Evolutionary conservation across 352 stramenopile genomes (phyloP).

Genomic region (Phytopythium ostracodes): DNA sequence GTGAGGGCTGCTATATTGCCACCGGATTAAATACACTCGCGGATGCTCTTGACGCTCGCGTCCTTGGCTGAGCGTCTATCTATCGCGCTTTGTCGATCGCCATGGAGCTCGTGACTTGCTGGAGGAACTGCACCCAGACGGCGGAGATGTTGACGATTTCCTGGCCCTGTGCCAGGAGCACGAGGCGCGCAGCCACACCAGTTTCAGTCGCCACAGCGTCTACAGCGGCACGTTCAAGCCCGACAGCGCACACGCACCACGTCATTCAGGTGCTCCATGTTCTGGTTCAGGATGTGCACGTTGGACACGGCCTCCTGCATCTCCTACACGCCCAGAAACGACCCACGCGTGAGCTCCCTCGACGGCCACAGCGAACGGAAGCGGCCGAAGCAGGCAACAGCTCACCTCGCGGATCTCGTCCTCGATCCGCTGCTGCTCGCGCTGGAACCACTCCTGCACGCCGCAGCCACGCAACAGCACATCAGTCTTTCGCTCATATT

Average conservation of each 20-base stretch:
- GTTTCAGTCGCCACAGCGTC: background rate
- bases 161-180: conserved; percentile 36
- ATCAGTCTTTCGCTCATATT: background rate
- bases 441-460: conserved; percentile 58
- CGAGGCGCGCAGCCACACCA: background rate
- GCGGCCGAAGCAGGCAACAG: background rate
- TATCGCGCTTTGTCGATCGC: conserved; percentile 33
- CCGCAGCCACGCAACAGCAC: background rate
- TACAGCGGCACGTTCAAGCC: background rate
- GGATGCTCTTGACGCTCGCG: background rate
- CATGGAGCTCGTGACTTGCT: conserved; percentile 36
- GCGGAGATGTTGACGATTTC: conserved; percentile 72
- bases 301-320: conserved; percentile 82
- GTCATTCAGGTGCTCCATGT: conserved; percentile 79
- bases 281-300: conserved; percentile 77
- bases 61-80: background rate
- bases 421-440: conserved; percentile 62
- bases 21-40: conserved; percentile 6
- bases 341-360: background rate
- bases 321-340: conserved; percentile 27
- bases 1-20: conserved; percentile 12
- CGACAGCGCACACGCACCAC: conserved; percentile 32
- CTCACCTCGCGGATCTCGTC: conserved; percentile 69
- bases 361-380: background rate
- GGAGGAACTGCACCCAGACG: conserved; percentile 67